Evolutionary conservation across 179 eudicot species (phyloP).

Genomic region (Vitellaria paradoxa): DNA sequence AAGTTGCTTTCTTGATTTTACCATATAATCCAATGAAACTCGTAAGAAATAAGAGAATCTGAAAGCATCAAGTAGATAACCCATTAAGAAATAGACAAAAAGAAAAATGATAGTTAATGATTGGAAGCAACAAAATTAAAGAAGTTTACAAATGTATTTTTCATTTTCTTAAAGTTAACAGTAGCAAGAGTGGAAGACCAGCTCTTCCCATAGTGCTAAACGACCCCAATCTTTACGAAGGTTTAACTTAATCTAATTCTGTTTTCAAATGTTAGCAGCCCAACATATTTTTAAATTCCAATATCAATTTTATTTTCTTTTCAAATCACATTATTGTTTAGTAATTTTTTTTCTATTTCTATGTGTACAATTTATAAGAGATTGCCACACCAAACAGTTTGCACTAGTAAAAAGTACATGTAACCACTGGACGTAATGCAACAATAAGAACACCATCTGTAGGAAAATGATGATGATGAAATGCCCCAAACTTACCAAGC

Average conservation of each 20-base stretch:
- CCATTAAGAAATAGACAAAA: constrained; percentile 3
- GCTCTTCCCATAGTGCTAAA: neutral
- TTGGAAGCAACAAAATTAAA: neutral
- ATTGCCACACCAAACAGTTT: too few species aligned
- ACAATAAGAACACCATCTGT: too few species aligned
- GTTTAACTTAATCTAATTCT: neutral
- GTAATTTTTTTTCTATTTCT: too few species aligned
- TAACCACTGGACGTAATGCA: too few species aligned
- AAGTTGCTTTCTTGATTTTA: constrained; percentile 60
- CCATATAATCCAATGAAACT: constrained; percentile 67
- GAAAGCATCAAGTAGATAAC: constrained; percentile 26
- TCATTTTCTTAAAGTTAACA: neutral
- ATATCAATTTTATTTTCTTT: too few species aligned
- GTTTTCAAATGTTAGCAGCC: too few species aligned
- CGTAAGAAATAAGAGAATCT: constrained; percentile 71
- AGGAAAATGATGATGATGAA: too few species aligned
- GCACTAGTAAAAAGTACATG: too few species aligned
- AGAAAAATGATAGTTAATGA: neutral
- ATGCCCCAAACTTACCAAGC: too few species aligned
- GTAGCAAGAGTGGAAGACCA: neutral
- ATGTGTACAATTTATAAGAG: too few species aligned
- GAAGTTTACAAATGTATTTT: neutral
- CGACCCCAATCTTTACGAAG: neutral
- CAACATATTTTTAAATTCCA: too few species aligned
- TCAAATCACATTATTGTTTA: too few species aligned